These are phyloP conservation scores for Cyanidium caldarium DNA, from an alignment of 23 red algal species.

Conservation along the genomic window DNA sequence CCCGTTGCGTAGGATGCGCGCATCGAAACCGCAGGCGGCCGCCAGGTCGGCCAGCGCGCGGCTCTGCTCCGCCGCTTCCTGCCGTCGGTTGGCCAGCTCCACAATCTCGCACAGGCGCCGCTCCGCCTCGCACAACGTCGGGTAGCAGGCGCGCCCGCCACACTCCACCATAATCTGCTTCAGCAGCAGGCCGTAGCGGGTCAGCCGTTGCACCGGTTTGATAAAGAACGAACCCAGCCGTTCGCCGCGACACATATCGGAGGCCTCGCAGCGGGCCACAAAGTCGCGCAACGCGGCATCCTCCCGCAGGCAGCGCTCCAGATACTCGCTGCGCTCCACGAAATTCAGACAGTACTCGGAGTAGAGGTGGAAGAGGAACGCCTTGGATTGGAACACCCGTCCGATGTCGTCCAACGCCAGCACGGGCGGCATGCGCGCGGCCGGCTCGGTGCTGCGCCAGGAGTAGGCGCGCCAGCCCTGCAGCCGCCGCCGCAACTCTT, in stretches of 20 bases:
- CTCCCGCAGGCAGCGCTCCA: neutral
- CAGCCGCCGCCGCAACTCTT: neutral
- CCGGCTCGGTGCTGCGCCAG: neutral
- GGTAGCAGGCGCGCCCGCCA: neutral
- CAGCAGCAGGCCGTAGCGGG: neutral
- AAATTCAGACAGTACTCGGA: slow-evolving; percentile 2
- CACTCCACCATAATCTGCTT: neutral
- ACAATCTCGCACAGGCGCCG: neutral
- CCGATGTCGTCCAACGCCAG: neutral
- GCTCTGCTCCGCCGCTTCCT: neutral
- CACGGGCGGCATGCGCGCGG: no score
- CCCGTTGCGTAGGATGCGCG: neutral
- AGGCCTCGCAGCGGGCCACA: neutral
- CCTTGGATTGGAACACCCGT: neutral
- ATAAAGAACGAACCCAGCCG: neutral
- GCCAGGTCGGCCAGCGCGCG: neutral
- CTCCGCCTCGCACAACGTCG: neutral
- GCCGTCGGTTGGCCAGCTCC: slow-evolving; percentile 1
- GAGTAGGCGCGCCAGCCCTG: neutral
- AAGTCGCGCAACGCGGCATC: neutral
- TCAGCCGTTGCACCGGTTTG: slow-evolving; percentile 2
- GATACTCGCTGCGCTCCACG: neutral
- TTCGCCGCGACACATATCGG: neutral
- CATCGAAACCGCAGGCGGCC: neutral
- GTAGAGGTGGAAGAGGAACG: slow-evolving; percentile 5